These are phyloP conservation scores for Acarospora socialis DNA, from an alignment of 2,329 filamentous ascomycete genomes.

Conservation along the genomic window DNA sequence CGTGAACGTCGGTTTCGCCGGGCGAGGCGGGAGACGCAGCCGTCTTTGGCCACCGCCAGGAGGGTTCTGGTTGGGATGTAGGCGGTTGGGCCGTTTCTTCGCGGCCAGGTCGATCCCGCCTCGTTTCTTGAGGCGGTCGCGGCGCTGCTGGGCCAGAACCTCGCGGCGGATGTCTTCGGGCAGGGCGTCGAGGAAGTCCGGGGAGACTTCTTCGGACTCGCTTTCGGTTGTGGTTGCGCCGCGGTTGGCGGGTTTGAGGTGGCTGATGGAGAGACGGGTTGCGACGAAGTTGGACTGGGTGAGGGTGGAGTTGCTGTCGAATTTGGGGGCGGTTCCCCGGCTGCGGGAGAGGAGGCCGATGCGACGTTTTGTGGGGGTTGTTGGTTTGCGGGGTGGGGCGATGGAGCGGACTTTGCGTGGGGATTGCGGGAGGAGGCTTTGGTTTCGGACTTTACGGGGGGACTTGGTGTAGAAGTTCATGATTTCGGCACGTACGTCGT, in stretches of 20 bases:
- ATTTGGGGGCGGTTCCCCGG: slow-evolving; percentile 36
- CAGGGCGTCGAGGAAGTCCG: slow-evolving; percentile 65
- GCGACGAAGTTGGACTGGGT: slow-evolving; percentile 60
- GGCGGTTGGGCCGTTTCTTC: slow-evolving; percentile 14
- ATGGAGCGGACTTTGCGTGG: slow-evolving; percentile 43
- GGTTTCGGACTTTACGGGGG: slow-evolving; percentile 25
- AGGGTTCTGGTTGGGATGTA: background rate
- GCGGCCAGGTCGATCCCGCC: slow-evolving; percentile 34
- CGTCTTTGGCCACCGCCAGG: slow-evolving; percentile 23
- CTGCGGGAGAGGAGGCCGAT: slow-evolving; percentile 27
- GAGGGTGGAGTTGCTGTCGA: slow-evolving; percentile 43
- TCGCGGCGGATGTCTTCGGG: slow-evolving; percentile 69
- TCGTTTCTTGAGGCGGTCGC: slow-evolving; percentile 43
- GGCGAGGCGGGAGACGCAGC: slow-evolving; percentile 34
- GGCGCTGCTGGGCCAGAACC: slow-evolving; percentile 59
- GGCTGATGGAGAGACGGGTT: slow-evolving; percentile 15
- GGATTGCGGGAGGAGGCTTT: slow-evolving; percentile 33
- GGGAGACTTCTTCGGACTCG: slow-evolving; percentile 36
- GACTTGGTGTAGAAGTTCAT: slow-evolving; percentile 50
- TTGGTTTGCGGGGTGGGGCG: slow-evolving; percentile 33
- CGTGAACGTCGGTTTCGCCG: slow-evolving; percentile 47
- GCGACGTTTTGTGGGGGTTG: slow-evolving; percentile 54
- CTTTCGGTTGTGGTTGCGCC: slow-evolving; percentile 17
- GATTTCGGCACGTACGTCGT: slow-evolving; percentile 73
- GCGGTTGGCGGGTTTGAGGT: slow-evolving; percentile 11